Base-by-base conservation (phyloP, 2,329 filamentous ascomycete species). In the Trichoderma aggressivum region DNA sequence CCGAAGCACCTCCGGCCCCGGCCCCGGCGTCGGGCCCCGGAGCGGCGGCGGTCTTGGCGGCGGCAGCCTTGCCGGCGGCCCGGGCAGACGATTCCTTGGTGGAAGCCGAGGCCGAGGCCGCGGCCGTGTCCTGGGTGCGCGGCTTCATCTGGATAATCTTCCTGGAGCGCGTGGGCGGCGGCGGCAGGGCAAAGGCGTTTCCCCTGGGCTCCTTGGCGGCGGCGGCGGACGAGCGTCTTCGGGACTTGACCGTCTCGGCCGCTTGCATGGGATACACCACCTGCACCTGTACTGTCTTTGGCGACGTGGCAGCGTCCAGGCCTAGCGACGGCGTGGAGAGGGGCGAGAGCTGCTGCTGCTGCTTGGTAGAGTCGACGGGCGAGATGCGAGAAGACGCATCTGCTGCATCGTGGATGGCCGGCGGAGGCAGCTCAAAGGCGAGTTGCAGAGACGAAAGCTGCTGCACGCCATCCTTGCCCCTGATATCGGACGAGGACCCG, bases 61-160 rank as follows among this genome's bases (percentile, higher is more conserved):
- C 64, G 8, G 75, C 62, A 16, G 74, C 36, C 32, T 78, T 80
- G 28, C 73, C 72, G 18, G 74, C 71, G 18, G 73, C 36, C 71
- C 75, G 78, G 32, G 70, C 71, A 21, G 75, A 73, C 50, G 74
- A 73, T 50, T 76, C 75, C 72, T 77, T 78, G 26, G 74, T 61
- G 18, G 77, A 68, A 30, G 75, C 67, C 59, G 71, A 65, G 73
- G 75, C 67, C 59, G 71, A 65, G 73, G 73, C 72, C 55, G 78
- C 75, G 26, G 75, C 73, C 43, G 79, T 74, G 69, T 82, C 78
- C 75, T 88, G 83, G 34, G 81, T 76, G 30, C 84, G 82, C 21
- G 88, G 95, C 81, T 97, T 97, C 94, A 98, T 97, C 82, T 98
- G 95, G 71, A 98, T 98, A 79, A 99, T 98, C 84, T 97, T 98